Base-by-base conservation (phyloP, 345 rosid genomes). In the Citrus mangshanensis region DNA sequence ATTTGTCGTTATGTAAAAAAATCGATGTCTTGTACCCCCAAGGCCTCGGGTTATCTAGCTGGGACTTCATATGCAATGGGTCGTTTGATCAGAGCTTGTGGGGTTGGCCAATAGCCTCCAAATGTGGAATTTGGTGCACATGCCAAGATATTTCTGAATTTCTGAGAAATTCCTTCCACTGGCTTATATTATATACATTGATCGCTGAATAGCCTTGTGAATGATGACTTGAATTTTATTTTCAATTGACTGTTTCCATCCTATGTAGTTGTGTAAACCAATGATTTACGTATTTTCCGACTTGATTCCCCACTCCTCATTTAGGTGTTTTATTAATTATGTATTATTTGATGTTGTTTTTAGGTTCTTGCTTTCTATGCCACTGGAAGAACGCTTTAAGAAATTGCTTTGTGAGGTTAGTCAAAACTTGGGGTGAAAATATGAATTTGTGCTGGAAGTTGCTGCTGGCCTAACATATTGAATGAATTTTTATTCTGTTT, bases 321-420 rank as follows among this genome's bases (percentile, higher is more conserved):
- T 42, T 75, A 40, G 62, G 32, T 30, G 24, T 28, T 13, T 64
- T 65, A 6, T 21, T 75, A 27, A 19, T n/a, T 74, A 56, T 35
- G 1, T 58, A 58, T 74, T 61, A 6, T 61, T 72, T 19, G 37
- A 49, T 76, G 71, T 80, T 78, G 60, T 79, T 88, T 46, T 80
- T 98, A 95, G 98, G 93, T 76, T 24, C 64, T 84, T 96, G 81
- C 84, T 87, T 70, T 83, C 92, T 37, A 72, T 89, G 82, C 85
- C 98, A 16, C 81, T 88, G 61, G 91, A 89, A 79, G 97, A 91
- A 72, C 96, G 93, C 24, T 16, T 94, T 63, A 82, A 88, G 90
- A 91, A 83, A 84, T 60, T 96, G 82, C 90, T 96, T 49, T 80
- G 81, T 58, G 89, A 94, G 98, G 98, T 95, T 55, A 82, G 93